phyloP scores from a whole-genome alignment of 2,329 filamentous ascomycete genomes.

The Diaporthe sp. region DNA sequence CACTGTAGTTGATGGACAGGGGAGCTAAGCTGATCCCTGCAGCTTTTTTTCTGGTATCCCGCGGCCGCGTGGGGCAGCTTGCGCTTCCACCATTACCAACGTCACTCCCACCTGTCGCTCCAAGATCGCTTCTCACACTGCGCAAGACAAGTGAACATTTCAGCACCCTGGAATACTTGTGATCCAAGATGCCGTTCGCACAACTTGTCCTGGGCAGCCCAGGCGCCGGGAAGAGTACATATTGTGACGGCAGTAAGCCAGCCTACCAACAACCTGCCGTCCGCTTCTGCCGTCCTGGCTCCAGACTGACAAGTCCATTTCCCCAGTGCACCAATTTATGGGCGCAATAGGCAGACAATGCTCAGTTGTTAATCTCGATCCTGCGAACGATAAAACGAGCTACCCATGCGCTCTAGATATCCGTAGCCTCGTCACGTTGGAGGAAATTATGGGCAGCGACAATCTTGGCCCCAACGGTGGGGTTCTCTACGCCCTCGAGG shows the following conservation, averaged over 20 bases:
- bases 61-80: constrained; percentile 31
- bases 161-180: constrained; percentile 8
- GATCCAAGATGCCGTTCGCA: constrained; percentile 68
- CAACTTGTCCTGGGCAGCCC: constrained; percentile 95
- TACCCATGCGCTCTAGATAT: constrained; percentile 95
- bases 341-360: constrained; percentile 94
- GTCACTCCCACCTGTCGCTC: constrained; percentile 11
- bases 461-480: constrained; percentile 92
- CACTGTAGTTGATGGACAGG: constrained; percentile 30
- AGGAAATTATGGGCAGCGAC: constrained; percentile 95
- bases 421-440: constrained; percentile 86
- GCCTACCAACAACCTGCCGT: neutral
- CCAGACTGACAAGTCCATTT: constrained; percentile 16
- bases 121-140: neutral
- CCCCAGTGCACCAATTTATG: constrained; percentile 93
- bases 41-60: constrained; percentile 29
- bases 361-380: constrained; percentile 96
- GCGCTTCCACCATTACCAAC: constrained; percentile 22
- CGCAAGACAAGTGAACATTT: constrained; percentile 3
- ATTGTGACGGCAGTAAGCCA: constrained; percentile 89
- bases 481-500: constrained; percentile 92
- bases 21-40: constrained; percentile 39
- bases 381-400: constrained; percentile 92
- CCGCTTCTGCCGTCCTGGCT: constrained; percentile 34
- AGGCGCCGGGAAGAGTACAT: constrained; percentile 95